Evolutionary conservation across 305 asterid species (phyloP), one percentile per base, ranked within the genome.

Genomic region (Caryopteris hybrid): DNA sequence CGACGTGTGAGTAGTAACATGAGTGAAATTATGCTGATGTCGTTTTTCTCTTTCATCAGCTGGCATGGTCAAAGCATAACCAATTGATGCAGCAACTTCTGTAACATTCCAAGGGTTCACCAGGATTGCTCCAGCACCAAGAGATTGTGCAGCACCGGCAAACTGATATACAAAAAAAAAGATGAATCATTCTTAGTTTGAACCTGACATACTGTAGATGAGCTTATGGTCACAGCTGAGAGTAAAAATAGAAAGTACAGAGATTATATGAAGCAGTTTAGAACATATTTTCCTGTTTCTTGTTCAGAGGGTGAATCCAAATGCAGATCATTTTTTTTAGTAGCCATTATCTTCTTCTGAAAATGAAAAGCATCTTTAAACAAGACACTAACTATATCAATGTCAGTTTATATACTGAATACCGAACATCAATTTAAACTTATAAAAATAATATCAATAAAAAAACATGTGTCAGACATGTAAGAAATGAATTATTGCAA

Each of bases 71-170:
- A 89, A 78, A 77, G 97, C 97, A 72, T 92, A 81, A 64, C 77
- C 90, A 53, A 92, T 92, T 57, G 97, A 86, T 45, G 91, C 72
- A 39, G 97, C 91, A 64, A 92, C 93, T 84, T 92, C 98, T 51
- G 96, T 88, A 43, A 92, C 73, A 74, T 92, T 92, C 96, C 98
- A 92, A 54, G 97, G 97, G 62, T 89, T 92, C 59, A 92, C 97
- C 63, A 92, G 74, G 55, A 89, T 84, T 56, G 98, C 96, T 68
- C 98, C 98, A 23, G 98, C 98, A 59, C 98, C 98, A 60, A 92
- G 94, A 47, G 96, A 91, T 70, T 92, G 98, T 61, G 98, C 98
- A 0, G 98, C 98, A 17, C 98, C 98, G 51, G 98, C 98, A 79
- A 92, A 92, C 98, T 92, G 76, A 59, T 75, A 73, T 69, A 34